These are phyloP conservation scores for Zymoseptoria ardabiliae DNA, from an alignment of 2,329 filamentous ascomycete genomes.

Conservation along the genomic window DNA sequence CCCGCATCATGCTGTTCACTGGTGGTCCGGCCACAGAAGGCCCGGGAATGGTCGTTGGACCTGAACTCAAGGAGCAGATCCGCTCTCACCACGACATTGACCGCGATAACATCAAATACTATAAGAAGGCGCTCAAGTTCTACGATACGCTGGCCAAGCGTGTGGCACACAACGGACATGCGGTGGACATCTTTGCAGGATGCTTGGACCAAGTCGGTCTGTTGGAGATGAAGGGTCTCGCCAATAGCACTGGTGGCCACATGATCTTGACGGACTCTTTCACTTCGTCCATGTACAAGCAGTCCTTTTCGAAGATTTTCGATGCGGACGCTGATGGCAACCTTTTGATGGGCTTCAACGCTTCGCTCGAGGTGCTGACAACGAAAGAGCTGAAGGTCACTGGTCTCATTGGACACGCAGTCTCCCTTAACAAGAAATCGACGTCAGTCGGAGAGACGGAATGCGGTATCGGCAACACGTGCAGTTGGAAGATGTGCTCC, in stretches of 20 bases:
- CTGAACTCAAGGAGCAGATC: constrained; percentile 91
- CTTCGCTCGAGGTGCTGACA: constrained; percentile 86
- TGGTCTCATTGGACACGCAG: constrained; percentile 89
- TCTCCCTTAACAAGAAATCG: constrained; percentile 97
- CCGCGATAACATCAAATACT: constrained; percentile 97
- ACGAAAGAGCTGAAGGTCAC: constrained; percentile 98
- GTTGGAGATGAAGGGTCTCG: constrained; percentile 94
- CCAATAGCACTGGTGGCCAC: constrained; percentile 92
- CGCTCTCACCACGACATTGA: constrained; percentile 98
- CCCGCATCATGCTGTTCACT: constrained; percentile 93
- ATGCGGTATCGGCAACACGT: constrained; percentile 96
- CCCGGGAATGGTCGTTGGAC: constrained; percentile 91
- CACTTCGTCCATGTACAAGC: constrained; percentile 98
- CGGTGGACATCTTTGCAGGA: constrained; percentile 95
- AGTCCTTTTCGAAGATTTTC: constrained; percentile 94
- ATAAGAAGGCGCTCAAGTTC: constrained; percentile 98
- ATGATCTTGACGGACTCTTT: constrained; percentile 99
- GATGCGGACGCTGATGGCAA: constrained; percentile 95
- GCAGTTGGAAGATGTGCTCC: constrained; percentile 99
- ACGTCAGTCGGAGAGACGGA: constrained; percentile 95
- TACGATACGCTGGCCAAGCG: constrained; percentile 92
- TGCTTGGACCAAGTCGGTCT: constrained; percentile 96
- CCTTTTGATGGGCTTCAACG: constrained; percentile 96
- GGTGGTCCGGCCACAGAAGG: constrained; percentile 93
- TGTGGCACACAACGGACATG: constrained; percentile 90